Evolutionary conservation across 2,329 filamentous ascomycete genomes (phyloP).

Genomic region (Epichloe festucae): DNA sequence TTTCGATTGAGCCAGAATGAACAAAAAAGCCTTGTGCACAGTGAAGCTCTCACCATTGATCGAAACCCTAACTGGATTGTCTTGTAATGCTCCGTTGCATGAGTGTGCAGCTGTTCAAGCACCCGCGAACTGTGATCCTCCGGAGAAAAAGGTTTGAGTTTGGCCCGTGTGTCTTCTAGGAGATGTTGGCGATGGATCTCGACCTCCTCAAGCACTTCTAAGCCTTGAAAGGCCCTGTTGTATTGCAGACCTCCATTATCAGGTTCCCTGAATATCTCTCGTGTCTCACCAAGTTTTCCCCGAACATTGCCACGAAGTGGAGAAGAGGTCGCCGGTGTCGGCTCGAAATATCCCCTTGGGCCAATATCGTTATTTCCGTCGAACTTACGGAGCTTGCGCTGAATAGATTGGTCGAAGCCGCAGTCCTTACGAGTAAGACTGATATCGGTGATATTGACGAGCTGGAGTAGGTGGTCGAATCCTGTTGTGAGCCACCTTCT

Average conservation of each 20-base stretch:
- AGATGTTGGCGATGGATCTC: constrained; percentile 20
- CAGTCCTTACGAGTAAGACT: constrained; percentile 14
- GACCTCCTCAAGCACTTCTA: constrained; percentile 19
- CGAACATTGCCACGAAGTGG: constrained; percentile 13
- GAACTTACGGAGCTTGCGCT: constrained; percentile 17
- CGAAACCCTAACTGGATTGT: constrained; percentile 22
- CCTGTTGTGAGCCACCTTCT: constrained; percentile 21
- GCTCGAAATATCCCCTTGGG: background rate
- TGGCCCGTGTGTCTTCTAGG: constrained; percentile 11
- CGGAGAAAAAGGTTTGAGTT: constrained; percentile 6
- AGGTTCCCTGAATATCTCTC: constrained; percentile 15
- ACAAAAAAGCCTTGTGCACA: background rate
- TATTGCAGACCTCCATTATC: constrained; percentile 17
- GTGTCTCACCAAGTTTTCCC: constrained; percentile 13
- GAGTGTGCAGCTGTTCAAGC: constrained; percentile 18
- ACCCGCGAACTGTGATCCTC: constrained; percentile 9
- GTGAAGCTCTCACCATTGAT: constrained; percentile 14
- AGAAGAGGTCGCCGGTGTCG: background rate
- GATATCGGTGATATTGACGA: constrained; percentile 13
- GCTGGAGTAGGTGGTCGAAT: constrained; percentile 11
- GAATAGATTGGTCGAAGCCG: constrained; percentile 20
- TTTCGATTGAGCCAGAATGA: background rate
- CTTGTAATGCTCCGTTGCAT: constrained; percentile 16
- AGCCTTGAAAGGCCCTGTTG: constrained; percentile 15
- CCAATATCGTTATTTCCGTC: constrained; percentile 16